A percentile compares a stretch with the other conserved stretches of the same genome.
These are phyloP conservation scores for Ustulina deusta DNA, from an alignment of 2,329 filamentous ascomycete genomes.

Conservation along the genomic window DNA sequence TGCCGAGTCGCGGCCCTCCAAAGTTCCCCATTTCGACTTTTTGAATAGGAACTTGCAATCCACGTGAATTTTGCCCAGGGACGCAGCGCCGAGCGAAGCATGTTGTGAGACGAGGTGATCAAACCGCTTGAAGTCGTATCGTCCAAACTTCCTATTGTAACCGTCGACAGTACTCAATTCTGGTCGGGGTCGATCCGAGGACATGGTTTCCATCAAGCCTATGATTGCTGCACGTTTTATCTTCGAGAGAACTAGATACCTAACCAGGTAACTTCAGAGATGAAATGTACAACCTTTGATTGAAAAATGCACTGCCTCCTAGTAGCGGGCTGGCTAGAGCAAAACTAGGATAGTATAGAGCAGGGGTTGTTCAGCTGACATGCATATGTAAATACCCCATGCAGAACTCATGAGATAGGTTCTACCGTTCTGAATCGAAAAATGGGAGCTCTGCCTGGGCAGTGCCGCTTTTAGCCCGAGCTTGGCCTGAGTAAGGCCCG, in stretches of 20 bases:
- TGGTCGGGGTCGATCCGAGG: slow-evolving; percentile 26
- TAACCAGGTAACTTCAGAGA: neutral
- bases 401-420: neutral
- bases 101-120: slow-evolving; percentile 39
- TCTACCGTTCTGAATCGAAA: neutral
- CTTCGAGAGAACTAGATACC: too few species aligned
- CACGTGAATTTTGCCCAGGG: slow-evolving; percentile 45
- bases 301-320: neutral
- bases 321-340: neutral
- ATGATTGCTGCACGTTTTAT: neutral
- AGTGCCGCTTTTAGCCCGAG: slow-evolving; percentile 8
- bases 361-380: slow-evolving; percentile 33
- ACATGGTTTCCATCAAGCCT: slow-evolving; percentile 11
- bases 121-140: slow-evolving; percentile 45
- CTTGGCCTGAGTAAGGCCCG: neutral
- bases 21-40: slow-evolving; percentile 48
- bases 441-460: too few species aligned
- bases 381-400: slow-evolving; percentile 29
- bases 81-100: slow-evolving; percentile 40
- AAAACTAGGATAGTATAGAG: neutral
- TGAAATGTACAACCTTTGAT: neutral
- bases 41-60: slow-evolving; percentile 48
- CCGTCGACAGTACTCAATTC: slow-evolving; percentile 38
- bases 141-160: slow-evolving; percentile 41
- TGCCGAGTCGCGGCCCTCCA: slow-evolving; percentile 40